Percentiles rank a stretch among this genome's conserved stretches.
Conservation (phyloP, 2,329 filamentous ascomycete species). For the Hypoxylon sp. region DNA sequence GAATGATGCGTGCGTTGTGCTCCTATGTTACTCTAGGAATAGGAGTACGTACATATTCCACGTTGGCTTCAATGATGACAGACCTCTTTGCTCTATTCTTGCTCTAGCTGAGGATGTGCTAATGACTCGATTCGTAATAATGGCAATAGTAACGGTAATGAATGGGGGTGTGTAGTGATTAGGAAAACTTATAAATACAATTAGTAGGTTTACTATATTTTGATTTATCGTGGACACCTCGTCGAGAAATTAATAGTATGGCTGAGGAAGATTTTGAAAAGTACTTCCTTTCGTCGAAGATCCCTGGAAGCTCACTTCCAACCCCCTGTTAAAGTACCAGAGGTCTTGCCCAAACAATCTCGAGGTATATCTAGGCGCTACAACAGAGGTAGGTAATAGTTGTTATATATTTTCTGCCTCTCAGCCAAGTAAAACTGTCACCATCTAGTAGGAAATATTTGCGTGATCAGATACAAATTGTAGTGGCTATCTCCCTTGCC, state of each 20-base stretch:
- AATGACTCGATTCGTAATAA: background rate
- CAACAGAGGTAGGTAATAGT: too few relatives aligned
- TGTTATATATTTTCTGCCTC: too few relatives aligned
- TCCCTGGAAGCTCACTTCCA: too few relatives aligned
- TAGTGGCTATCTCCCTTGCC: too few relatives aligned
- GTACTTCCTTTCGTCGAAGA: too few relatives aligned
- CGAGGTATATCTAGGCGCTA: too few relatives aligned
- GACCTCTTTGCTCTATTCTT: slow-evolving; percentile 5
- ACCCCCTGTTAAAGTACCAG: too few relatives aligned
- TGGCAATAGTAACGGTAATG: background rate
- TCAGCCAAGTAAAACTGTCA: too few relatives aligned
- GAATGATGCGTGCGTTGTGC: background rate
- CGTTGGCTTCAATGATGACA: background rate
- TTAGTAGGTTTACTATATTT: background rate
- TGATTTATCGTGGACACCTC: background rate
- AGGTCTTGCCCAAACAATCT: too few relatives aligned
- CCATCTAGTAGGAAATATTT: too few relatives aligned
- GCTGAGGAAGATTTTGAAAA: too few relatives aligned
- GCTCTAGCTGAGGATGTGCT: background rate
- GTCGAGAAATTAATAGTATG: background rate
- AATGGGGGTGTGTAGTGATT: background rate
- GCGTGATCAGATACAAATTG: too few relatives aligned
- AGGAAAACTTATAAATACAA: background rate
- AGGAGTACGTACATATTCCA: background rate
- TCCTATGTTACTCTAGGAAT: background rate